Percentiles rank a stretch among this genome's conserved stretches.
phyloP scores from a whole-genome alignment of 1,139 yeast genomes.

The Blastobotrys illinoisensis region DNA sequence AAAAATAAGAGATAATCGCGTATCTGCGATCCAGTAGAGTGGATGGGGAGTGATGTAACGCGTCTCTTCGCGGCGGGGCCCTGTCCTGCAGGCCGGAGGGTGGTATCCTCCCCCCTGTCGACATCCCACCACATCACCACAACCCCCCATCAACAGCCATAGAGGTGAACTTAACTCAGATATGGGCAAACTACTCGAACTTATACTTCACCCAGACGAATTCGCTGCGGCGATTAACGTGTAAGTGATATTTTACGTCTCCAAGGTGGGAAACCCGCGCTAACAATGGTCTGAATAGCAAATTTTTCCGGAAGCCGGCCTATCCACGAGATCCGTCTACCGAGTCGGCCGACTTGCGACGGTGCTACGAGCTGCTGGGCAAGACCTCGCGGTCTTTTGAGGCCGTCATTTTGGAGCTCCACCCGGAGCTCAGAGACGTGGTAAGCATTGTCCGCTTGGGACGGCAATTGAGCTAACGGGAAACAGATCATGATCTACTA shows the following conservation, averaged over 20 bases:
- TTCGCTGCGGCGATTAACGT: conserved; percentile 61
- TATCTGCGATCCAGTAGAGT: background rate
- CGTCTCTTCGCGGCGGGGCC: background rate
- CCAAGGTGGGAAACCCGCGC: background rate
- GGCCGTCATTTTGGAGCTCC: conserved; percentile 84
- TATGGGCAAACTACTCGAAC: conserved; percentile 65
- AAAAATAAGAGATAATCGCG: background rate
- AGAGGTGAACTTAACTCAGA: background rate
- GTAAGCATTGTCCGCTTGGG: conserved; percentile 20
- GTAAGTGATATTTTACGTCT: conserved; percentile 25
- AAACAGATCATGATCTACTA: conserved; percentile 59
- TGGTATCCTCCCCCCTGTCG: background rate
- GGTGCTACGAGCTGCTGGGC: conserved; percentile 65
- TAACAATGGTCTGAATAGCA: conserved; percentile 16
- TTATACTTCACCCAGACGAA: conserved; percentile 68
- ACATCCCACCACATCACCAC: background rate
- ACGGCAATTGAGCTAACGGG: background rate
- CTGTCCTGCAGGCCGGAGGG: background rate
- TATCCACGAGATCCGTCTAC: conserved; percentile 46
- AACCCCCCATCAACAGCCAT: background rate
- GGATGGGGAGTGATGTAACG: background rate
- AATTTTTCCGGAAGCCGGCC: conserved; percentile 36
- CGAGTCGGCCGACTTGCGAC: conserved; percentile 45
- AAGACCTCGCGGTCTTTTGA: conserved; percentile 86
- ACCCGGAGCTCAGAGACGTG: conserved; percentile 81